Evolutionary conservation across 2,329 filamentous ascomycete genomes (phyloP).

Genomic region (Achaetomium macrosporum): DNA sequence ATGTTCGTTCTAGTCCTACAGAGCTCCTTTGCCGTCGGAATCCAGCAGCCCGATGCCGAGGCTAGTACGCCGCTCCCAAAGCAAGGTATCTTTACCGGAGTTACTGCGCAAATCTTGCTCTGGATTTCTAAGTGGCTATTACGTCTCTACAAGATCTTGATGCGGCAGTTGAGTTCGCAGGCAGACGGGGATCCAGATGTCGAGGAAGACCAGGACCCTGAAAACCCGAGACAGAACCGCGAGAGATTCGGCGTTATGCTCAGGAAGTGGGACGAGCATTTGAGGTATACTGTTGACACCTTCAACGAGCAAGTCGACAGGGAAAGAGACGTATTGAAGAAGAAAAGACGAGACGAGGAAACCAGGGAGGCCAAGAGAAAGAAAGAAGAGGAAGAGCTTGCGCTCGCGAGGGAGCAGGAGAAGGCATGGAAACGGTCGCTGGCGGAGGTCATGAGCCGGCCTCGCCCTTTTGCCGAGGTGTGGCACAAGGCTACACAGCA

Average conservation of each 20-base stretch:
- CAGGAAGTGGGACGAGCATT: constrained; percentile 5
- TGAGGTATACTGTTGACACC: not conserved
- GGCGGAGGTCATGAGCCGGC: not conserved
- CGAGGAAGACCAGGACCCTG: not conserved
- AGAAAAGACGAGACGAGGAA: constrained; percentile 3
- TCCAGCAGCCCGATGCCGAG: not conserved
- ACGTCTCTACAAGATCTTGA: not conserved
- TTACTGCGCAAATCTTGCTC: constrained; percentile 12
- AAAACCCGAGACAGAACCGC: not conserved
- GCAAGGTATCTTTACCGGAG: constrained; percentile 8
- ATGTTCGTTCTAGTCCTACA: constrained; percentile 14
- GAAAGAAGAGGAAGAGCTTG: not conserved
- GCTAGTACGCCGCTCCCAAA: not conserved
- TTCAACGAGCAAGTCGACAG: constrained; percentile 11
- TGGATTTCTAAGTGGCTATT: constrained; percentile 10
- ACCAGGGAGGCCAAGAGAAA: not conserved
- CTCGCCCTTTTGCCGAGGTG: constrained; percentile 3
- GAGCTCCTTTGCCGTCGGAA: constrained; percentile 7
- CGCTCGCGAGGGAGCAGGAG: not conserved
- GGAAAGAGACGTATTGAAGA: not conserved
- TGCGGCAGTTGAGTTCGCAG: not conserved
- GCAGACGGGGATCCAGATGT: too few species aligned
- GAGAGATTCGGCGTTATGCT: not conserved
- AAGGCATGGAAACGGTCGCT: not conserved
- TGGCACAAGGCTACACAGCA: not conserved